Percentiles rank a stretch among this genome's conserved stretches.
phyloP scores from a whole-genome alignment of 1,284 basidiomycete species.

The Bothia castanella region DNA sequence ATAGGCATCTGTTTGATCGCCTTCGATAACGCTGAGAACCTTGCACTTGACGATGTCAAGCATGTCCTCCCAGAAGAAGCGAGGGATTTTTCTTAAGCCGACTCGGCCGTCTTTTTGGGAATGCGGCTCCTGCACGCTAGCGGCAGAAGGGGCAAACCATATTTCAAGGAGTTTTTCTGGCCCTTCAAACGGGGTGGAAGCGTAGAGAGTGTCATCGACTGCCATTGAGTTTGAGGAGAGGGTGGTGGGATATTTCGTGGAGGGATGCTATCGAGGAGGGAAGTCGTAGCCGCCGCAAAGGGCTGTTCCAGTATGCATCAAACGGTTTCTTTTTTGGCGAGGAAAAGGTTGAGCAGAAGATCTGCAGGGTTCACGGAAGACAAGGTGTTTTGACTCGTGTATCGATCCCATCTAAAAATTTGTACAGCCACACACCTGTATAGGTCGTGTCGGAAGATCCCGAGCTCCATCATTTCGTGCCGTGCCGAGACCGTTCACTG shows the following conservation, averaged over 20 bases:
- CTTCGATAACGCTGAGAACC: constrained; percentile 86
- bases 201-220: constrained; percentile 33
- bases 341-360: constrained; percentile 15
- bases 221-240: constrained; percentile 28
- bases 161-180: constrained; percentile 98
- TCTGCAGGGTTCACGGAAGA: constrained; percentile 21
- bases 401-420: constrained; percentile 11
- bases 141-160: constrained; percentile 87
- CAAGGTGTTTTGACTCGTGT: constrained; percentile 6
- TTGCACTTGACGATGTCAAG: constrained; percentile 97
- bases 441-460: constrained; percentile 18
- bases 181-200: constrained; percentile 69
- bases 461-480: neutral
- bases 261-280: constrained; percentile 54
- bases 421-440: constrained; percentile 26
- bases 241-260: neutral
- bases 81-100: constrained; percentile 78
- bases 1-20: constrained; percentile 91
- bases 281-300: constrained; percentile 39
- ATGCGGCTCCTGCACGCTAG: constrained; percentile 49
- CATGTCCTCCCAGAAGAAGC: constrained; percentile 93
- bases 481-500: neutral
- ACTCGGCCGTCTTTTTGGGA: constrained; percentile 40
- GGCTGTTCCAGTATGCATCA: constrained; percentile 56
- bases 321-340: constrained; percentile 32